Evolutionary conservation across 495 filamentous ascomycete species (phyloP), one percentile per base, ranked within the genome.

Genomic region (Glarea lozoyensis): DNA sequence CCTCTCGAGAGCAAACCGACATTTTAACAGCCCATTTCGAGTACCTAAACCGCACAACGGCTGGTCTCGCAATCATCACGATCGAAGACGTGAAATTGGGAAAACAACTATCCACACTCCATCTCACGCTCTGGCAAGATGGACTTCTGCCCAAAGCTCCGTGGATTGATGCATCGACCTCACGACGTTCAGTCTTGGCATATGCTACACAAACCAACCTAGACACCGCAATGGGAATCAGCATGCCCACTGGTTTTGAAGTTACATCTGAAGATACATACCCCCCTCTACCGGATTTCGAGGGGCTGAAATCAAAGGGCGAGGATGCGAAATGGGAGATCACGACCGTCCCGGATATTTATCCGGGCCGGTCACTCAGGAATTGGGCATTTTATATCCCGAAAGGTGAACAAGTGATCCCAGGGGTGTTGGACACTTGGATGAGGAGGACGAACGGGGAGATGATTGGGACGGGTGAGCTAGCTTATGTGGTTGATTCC

Each of bases 31-130:
- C 84, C 13, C 83, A 88, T 50, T 76, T 86, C 32, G 69, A 78
- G 25, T 93, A 84, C 65, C 72, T 88, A 18, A 74, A 75, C 4
- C 78, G 84, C 44, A 86, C 82, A 7, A 58, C 74, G 21, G 62
- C 60, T 2, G 86, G 85, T 4, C 71, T 75, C 0, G 82, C 78
- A 4, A 55, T 61, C 1, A 68, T 93, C 49, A 65, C 67, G 12
- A 69, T 94, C 32, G 68, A 80, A 38, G 82, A 90, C 46, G 60
- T 77, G 25, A 94, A 93, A 55, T 65, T 84, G 10, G 84, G 87
- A 29, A 62, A 74, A 1, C 73, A 81, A 37, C 73, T 82, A 6
- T 82, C 82, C 23, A 75, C 78, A 4, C 62, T 92, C 11, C 84
- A 87, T 57, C 64, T 85, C 11, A 76, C 74, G 1, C 75, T 93